Evolutionary conservation across 306 rosid species (phyloP).

Genomic region (Canavalia gladiata): DNA sequence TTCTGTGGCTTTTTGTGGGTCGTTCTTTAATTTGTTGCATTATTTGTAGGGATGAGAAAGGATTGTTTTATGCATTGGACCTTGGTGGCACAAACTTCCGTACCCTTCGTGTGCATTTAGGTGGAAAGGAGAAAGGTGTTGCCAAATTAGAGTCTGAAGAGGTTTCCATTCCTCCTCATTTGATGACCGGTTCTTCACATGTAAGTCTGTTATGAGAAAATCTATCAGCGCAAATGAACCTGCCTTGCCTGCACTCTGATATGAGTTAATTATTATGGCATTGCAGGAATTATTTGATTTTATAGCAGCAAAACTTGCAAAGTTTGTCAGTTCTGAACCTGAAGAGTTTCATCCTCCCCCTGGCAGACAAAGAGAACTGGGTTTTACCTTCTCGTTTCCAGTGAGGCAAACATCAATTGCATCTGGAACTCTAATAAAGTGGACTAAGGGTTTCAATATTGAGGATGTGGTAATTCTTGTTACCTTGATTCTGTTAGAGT

Average conservation of each 20-base stretch:
- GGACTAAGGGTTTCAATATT: conserved; percentile 95
- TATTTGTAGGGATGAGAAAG: conserved; percentile 80
- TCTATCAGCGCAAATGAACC: conserved; percentile 26
- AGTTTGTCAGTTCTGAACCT: conserved; percentile 83
- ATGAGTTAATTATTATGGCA: conserved; percentile 45
- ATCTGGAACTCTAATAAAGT: conserved; percentile 87
- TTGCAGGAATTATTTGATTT: conserved; percentile 90
- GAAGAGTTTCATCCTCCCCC: conserved; percentile 83
- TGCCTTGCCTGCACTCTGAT: conserved; percentile 26
- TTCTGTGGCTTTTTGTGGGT: not conserved
- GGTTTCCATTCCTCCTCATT: conserved; percentile 94
- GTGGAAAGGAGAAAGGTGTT: conserved; percentile 78
- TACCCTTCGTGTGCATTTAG: conserved; percentile 84
- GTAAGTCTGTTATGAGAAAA: conserved; percentile 66
- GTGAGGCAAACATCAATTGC: conserved; percentile 88
- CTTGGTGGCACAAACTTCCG: conserved; percentile 99
- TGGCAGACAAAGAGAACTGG: conserved; percentile 94
- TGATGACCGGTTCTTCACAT: conserved; percentile 86
- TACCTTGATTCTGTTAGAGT: conserved; percentile 43
- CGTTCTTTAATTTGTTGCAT: conserved; percentile 30
- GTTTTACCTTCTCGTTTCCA: conserved; percentile 98
- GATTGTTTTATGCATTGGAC: conserved; percentile 90
- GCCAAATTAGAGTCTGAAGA: conserved; percentile 65
- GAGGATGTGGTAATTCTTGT: conserved; percentile 69
- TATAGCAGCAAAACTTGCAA: conserved; percentile 81